Conservation (phyloP, 345 rosid species). For the Brassica cretica region DNA sequence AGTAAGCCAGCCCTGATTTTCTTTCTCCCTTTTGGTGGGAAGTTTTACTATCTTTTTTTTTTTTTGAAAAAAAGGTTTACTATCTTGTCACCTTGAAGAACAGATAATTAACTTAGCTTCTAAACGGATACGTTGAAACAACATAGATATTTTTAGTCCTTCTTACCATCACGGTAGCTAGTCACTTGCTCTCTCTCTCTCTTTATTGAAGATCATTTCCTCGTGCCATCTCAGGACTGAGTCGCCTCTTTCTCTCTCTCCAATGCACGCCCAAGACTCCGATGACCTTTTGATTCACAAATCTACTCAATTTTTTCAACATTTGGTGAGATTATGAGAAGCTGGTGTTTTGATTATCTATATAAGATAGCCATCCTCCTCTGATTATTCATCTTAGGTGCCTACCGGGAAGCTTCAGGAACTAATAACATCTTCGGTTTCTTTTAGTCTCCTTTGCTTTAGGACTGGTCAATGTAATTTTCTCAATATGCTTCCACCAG, state of each 20-base stretch:
- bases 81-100: background rate
- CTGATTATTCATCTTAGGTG: background rate
- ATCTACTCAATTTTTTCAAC: background rate
- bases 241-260: background rate
- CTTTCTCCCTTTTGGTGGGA: background rate
- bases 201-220: background rate
- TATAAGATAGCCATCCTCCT: background rate
- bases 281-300: background rate
- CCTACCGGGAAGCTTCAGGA: background rate
- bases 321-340: background rate
- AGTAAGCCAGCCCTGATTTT: background rate
- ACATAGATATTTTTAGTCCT: background rate
- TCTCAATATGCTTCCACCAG: background rate
- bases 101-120: slow-evolving; percentile 2
- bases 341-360: background rate
- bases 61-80: background rate
- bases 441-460: background rate
- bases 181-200: background rate
- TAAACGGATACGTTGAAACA: slow-evolving; percentile 12
- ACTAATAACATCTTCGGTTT: background rate
- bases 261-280: background rate
- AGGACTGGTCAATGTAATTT: background rate
- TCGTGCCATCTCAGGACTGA: background rate
- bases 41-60: background rate
- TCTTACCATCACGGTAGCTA: slow-evolving; percentile 5